A percentile compares a stretch with the other conserved stretches of the same genome.
Evolutionary conservation across 352 stramenopile genomes (phyloP).

Genomic region (Phytophthora parvispora): DNA sequence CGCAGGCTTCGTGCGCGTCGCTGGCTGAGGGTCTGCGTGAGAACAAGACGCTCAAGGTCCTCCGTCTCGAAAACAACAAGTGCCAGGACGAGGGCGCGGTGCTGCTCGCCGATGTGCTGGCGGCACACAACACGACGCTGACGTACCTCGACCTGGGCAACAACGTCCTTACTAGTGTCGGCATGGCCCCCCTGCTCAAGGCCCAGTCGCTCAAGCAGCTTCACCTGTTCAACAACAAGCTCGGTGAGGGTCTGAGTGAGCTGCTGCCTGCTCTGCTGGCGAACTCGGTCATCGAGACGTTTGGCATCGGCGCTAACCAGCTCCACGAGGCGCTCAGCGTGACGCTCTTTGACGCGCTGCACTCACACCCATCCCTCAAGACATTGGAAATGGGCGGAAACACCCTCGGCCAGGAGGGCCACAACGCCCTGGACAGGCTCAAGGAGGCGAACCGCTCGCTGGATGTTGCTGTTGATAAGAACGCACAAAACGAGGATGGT

Average conservation of each 20-base stretch:
- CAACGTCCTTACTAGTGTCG: constrained; percentile 61
- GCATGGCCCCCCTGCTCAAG: constrained; percentile 59
- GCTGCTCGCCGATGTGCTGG: constrained; percentile 46
- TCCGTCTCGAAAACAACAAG: constrained; percentile 75
- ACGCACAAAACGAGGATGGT: constrained; percentile 75
- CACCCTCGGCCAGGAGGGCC: constrained; percentile 73
- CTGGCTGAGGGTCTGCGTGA: constrained; percentile 52
- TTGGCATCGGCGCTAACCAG: constrained; percentile 79
- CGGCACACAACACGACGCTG: constrained; percentile 48
- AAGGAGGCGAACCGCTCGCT: constrained; percentile 62
- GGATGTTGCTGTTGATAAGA: constrained; percentile 87
- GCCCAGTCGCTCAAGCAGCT: constrained; percentile 60
- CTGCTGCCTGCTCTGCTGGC: constrained; percentile 59
- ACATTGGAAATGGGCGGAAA: constrained; percentile 90
- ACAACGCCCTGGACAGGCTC: constrained; percentile 70
- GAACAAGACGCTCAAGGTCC: constrained; percentile 56
- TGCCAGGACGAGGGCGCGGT: constrained; percentile 59
- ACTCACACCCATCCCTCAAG: constrained; percentile 71
- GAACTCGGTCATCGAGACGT: constrained; percentile 66
- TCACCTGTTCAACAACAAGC: constrained; percentile 85
- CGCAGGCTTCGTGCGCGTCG: constrained; percentile 33
- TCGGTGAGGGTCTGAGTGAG: constrained; percentile 56
- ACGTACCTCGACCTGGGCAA: constrained; percentile 76
- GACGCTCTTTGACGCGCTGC: constrained; percentile 69
- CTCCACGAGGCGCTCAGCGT: constrained; percentile 73